These are phyloP conservation scores for Gilbertella persicaria DNA, from an alignment of 371 early-diverging fungal genomes.

Conservation along the genomic window DNA sequence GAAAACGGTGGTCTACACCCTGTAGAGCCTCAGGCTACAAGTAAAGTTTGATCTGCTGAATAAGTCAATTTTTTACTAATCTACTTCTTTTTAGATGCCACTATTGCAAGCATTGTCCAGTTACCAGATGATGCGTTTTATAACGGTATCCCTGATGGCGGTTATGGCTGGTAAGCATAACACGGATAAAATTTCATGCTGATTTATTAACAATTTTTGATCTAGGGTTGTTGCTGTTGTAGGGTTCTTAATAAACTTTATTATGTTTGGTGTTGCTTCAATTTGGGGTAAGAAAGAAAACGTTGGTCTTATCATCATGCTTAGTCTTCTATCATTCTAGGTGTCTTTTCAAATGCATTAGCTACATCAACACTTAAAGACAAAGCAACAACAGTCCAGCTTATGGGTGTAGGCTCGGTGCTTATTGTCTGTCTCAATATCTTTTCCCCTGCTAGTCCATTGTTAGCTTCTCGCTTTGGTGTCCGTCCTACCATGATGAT, in stretches of 20 bases:
- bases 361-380: conserved; percentile 34
- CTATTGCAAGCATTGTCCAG: conserved; percentile 38
- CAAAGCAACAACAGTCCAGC: conserved; percentile 37
- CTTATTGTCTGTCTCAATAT: conserved; percentile 45
- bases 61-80: not conserved
- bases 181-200: not conserved
- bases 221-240: conserved; percentile 36
- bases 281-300: conserved; percentile 37
- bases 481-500: conserved; percentile 32
- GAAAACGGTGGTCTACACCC: conserved; percentile 13
- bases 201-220: conserved; percentile 4
- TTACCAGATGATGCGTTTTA: conserved; percentile 22
- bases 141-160: conserved; percentile 38
- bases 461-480: conserved; percentile 42
- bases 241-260: conserved; percentile 38
- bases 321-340: conserved; percentile 16
- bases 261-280: conserved; percentile 40
- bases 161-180: conserved; percentile 38
- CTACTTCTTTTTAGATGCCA: conserved; percentile 16
- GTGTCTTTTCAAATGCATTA: conserved; percentile 42
- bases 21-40: conserved; percentile 3
- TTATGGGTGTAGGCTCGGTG: conserved; percentile 55
- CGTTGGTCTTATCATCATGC: not conserved
- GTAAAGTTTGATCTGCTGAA: not conserved
- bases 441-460: conserved; percentile 43